Conservation (phyloP, 2,329 filamentous ascomycete genomes). For the Trichoderma oligosporum region DNA sequence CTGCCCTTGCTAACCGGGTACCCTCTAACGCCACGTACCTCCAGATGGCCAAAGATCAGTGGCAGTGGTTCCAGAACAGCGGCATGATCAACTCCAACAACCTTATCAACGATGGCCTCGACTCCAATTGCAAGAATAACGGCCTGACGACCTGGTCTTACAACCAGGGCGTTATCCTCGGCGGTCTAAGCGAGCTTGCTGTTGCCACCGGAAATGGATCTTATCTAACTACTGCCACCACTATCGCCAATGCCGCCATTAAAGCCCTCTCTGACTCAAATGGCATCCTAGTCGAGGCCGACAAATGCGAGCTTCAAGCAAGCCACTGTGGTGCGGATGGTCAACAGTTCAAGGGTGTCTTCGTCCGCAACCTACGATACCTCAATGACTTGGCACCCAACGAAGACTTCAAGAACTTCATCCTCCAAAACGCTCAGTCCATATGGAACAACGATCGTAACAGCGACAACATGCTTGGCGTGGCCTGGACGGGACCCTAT, state of each 20-base stretch:
- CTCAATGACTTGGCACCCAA: conserved; percentile 51
- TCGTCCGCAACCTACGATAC: conserved; percentile 60
- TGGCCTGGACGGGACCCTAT: conserved; percentile 63
- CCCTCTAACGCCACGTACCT: conserved; percentile 41
- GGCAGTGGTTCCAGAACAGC: conserved; percentile 49
- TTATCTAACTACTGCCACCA: conserved; percentile 42
- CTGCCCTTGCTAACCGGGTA: conserved; percentile 50
- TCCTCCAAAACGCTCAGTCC: conserved; percentile 59
- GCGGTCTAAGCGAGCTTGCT: conserved; percentile 51
- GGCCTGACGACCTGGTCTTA: conserved; percentile 50
- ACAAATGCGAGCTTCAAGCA: conserved; percentile 33
- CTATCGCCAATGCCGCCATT: conserved; percentile 53
- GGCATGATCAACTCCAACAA: conserved; percentile 50
- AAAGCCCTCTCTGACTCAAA: conserved; percentile 40
- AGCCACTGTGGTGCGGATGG: conserved; percentile 46
- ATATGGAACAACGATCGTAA: conserved; percentile 61
- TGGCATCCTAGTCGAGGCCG: conserved; percentile 44
- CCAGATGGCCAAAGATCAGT: conserved; percentile 47
- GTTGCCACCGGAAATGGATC: conserved; percentile 40
- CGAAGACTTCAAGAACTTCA: conserved; percentile 49
- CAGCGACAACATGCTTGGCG: conserved; percentile 49
- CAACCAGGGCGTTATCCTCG: conserved; percentile 57
- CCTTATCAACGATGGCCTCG: conserved; percentile 54
- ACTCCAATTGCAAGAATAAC: conserved; percentile 49
- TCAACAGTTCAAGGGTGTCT: conserved; percentile 70